phyloP scores from a whole-genome alignment of 495 filamentous ascomycete genomes.

The Entonaema liquescens region DNA sequence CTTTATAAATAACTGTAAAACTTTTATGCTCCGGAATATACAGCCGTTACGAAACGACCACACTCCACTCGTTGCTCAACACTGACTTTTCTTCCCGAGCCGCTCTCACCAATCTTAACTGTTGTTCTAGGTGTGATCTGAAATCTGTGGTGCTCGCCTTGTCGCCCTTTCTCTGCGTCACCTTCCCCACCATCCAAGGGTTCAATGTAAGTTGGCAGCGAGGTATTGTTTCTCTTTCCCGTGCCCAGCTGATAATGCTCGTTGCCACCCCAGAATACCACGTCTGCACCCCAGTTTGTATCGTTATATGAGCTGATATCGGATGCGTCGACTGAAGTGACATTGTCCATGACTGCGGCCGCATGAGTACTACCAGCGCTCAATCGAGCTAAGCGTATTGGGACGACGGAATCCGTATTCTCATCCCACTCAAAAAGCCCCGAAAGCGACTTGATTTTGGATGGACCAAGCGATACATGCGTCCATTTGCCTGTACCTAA shows the following conservation, averaged over 20 bases:
- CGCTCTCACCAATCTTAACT: slow-evolving; percentile 67
- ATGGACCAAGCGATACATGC: slow-evolving; percentile 79
- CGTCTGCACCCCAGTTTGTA: slow-evolving; percentile 84
- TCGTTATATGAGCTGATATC: slow-evolving; percentile 64
- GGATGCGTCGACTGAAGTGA: slow-evolving; percentile 66
- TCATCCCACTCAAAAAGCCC: slow-evolving; percentile 89
- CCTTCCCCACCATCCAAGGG: slow-evolving; percentile 68
- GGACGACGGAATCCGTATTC: slow-evolving; percentile 65
- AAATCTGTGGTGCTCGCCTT: slow-evolving; percentile 74
- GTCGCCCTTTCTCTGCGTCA: slow-evolving; percentile 57
- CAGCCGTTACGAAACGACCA: slow-evolving; percentile 81
- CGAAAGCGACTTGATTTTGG: slow-evolving; percentile 84
- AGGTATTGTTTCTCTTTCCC: slow-evolving; percentile 82
- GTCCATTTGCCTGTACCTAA: slow-evolving; percentile 91
- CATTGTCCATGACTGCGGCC: slow-evolving; percentile 81
- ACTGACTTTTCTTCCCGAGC: slow-evolving; percentile 70
- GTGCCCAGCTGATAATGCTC: slow-evolving; percentile 93
- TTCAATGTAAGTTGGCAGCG: slow-evolving; percentile 77
- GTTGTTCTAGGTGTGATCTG: slow-evolving; percentile 84
- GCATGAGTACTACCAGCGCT: slow-evolving; percentile 81
- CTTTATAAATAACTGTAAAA: background rate
- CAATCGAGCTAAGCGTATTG: slow-evolving; percentile 78
- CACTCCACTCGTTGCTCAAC: slow-evolving; percentile 92
- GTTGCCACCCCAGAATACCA: slow-evolving; percentile 93
- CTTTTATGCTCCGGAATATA: slow-evolving; percentile 67